These are phyloP conservation scores for Wilcoxina mikolae DNA, from an alignment of 495 filamentous ascomycete genomes.

Conservation along the genomic window DNA sequence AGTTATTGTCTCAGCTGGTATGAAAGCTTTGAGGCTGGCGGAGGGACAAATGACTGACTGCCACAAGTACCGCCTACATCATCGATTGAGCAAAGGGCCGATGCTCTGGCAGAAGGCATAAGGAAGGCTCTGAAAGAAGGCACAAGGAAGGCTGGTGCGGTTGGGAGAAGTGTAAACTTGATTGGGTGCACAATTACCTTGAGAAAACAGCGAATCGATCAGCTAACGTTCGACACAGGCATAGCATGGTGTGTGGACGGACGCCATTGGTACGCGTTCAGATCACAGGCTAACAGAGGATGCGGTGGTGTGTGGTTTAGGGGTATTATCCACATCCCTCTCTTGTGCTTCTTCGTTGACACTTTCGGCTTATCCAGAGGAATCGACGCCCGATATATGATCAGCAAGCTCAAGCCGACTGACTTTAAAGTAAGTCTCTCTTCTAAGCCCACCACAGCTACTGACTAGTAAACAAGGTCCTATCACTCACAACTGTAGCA, in stretches of 20 bases:
- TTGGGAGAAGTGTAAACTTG: constrained; percentile 21
- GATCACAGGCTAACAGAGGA: neutral
- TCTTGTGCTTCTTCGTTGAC: constrained; percentile 5
- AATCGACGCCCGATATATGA: constrained; percentile 85
- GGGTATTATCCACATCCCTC: neutral
- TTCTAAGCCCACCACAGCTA: neutral
- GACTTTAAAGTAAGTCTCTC: constrained; percentile 43
- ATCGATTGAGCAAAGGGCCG: constrained; percentile 19
- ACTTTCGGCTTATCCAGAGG: constrained; percentile 42
- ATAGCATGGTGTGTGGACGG: constrained; percentile 50
- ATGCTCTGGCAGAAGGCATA: constrained; percentile 23
- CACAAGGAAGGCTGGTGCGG: constrained; percentile 19
- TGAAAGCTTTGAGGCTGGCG: neutral
- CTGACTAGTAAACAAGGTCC: constrained; percentile 30
- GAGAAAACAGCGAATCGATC: constrained; percentile 6
- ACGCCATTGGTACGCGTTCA: neutral
- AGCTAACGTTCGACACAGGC: constrained; percentile 35
- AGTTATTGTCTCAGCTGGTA: constrained; percentile 44
- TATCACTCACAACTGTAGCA: constrained; percentile 75
- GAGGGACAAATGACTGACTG: neutral
- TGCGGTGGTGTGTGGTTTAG: neutral
- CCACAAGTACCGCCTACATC: constrained; percentile 20
- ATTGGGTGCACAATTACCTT: constrained; percentile 14
- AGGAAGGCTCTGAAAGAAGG: constrained; percentile 14
- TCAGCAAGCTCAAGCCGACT: constrained; percentile 56